Percentiles rank a stretch among this genome's conserved stretches.
Conservation (phyloP, 2,329 filamentous ascomycete genomes). For the Pseudogymnoascus sp. region DNA sequence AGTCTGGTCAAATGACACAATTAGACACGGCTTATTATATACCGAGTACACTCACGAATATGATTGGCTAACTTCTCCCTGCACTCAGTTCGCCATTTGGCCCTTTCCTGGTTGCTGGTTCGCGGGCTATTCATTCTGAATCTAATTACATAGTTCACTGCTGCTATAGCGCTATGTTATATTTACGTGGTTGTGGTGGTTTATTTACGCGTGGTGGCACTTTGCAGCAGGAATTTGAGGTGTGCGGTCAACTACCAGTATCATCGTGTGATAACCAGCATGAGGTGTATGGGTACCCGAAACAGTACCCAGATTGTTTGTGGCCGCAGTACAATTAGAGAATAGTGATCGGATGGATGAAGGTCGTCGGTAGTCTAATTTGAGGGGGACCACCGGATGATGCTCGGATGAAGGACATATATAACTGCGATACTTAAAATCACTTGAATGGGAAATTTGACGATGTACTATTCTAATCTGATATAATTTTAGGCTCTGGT, state of each 20-base stretch:
- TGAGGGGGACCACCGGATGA: background rate
- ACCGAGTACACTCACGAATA: no score
- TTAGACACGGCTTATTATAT: no score
- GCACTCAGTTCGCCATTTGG: no score
- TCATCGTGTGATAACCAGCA: background rate
- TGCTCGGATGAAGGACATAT: background rate
- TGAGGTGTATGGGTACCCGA: background rate
- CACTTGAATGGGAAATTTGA: background rate
- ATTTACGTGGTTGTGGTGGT: no score
- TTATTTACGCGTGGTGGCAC: background rate
- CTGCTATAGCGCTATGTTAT: no score
- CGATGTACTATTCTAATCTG: background rate
- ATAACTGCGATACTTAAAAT: background rate
- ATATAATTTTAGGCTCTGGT: background rate
- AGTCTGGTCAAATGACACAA: no score
- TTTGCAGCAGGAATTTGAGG: background rate
- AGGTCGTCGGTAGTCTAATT: background rate
- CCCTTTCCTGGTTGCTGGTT: no score
- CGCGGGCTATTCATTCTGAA: no score
- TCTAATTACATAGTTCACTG: no score
- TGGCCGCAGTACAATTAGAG: background rate
- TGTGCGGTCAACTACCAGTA: background rate
- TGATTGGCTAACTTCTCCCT: no score
- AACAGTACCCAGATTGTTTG: background rate
- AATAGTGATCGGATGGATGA: background rate